These are phyloP conservation scores for Globisporangium yorkense DNA, from an alignment of 352 stramenopile species.

Conservation along the genomic window DNA sequence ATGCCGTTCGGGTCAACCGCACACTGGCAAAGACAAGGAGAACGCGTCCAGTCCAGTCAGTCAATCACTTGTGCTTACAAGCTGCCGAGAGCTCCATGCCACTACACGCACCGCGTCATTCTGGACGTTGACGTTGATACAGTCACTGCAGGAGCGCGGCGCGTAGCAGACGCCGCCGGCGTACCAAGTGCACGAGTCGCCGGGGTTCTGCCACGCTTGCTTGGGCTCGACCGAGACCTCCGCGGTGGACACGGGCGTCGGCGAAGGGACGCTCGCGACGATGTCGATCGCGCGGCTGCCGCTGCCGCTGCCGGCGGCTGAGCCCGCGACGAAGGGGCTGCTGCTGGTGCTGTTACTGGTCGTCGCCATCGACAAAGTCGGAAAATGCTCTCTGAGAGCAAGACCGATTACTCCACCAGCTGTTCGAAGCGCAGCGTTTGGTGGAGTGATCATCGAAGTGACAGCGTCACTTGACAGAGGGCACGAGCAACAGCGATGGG, in stretches of 20 bases:
- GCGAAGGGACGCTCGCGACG: neutral
- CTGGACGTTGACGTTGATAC: conserved; percentile 8
- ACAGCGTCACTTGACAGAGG: too few species aligned
- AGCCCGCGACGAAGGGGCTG: neutral
- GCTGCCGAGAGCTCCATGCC: neutral
- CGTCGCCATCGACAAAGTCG: neutral
- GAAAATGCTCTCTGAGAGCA: neutral
- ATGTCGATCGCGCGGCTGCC: neutral
- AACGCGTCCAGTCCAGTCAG: too few species aligned
- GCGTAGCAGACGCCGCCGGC: conserved; percentile 1
- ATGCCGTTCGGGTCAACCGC: conserved; percentile 10
- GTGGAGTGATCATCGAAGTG: too few species aligned
- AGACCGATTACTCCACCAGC: too few species aligned
- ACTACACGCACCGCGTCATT: conserved; percentile 1
- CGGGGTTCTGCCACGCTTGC: neutral
- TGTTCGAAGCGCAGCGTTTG: too few species aligned
- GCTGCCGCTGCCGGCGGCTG: neutral
- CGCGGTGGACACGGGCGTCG: neutral
- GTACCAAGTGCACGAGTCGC: conserved; percentile 15
- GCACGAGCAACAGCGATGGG: too few species aligned
- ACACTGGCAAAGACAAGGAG: conserved; percentile 1
- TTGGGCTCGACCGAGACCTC: neutral
- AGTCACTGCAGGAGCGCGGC: conserved; percentile 14
- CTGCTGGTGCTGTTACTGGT: neutral
- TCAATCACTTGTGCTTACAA: neutral